Evolutionary conservation across 2,329 filamentous ascomycete genomes (phyloP).

Genomic region (Paecilomyces dactylethromorphus): DNA sequence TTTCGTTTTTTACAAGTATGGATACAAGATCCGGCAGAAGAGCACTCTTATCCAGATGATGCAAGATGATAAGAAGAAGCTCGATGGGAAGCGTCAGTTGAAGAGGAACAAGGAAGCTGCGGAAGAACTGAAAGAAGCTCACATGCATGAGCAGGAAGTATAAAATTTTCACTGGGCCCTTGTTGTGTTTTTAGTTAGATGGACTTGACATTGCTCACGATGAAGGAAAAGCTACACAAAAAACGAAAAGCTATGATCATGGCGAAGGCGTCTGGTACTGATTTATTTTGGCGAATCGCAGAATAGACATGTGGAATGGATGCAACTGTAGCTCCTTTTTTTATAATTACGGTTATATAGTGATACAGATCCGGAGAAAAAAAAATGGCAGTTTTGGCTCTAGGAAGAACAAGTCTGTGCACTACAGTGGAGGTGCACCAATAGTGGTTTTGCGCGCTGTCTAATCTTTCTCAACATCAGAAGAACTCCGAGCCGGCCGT

Average conservation of each 20-base stretch:
- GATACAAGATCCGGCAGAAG: constrained; percentile 50
- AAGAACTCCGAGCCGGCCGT: constrained; percentile 3
- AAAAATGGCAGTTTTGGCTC: neutral
- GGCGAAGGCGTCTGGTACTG: neutral
- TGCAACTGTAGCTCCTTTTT: neutral
- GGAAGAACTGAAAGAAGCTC: constrained; percentile 10
- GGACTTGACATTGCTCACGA: neutral
- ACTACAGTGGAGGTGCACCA: neutral
- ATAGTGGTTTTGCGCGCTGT: neutral
- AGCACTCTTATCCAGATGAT: constrained; percentile 52
- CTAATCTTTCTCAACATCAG: neutral
- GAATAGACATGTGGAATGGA: neutral
- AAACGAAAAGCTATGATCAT: neutral
- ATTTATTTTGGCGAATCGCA: neutral
- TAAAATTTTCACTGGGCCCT: neutral
- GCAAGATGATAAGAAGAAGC: constrained; percentile 45
- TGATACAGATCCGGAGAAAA: neutral
- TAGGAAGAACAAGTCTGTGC: neutral
- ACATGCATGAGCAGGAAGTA: constrained; percentile 8
- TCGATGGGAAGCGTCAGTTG: constrained; percentile 33
- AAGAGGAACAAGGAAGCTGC: constrained; percentile 4
- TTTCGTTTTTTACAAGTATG: constrained; percentile 65
- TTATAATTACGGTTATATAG: neutral
- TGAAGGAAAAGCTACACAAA: neutral
- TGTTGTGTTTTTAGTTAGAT: neutral